phyloP scores from a whole-genome alignment of 192 early-diverging fungal species.

The Tieghemiomyces parasiticus region DNA sequence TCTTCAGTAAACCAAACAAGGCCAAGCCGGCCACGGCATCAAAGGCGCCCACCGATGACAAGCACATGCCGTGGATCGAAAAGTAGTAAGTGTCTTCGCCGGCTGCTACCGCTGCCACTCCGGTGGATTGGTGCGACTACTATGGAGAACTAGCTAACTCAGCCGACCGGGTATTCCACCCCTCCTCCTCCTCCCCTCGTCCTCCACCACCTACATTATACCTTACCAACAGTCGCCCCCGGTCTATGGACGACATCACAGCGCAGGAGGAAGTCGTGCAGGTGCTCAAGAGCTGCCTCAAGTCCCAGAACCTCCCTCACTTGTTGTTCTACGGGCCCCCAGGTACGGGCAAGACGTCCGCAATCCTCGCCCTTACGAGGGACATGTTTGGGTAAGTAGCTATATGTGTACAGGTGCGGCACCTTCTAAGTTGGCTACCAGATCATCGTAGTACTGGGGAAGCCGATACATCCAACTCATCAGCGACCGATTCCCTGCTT shows the following conservation, averaged over 20 bases:
- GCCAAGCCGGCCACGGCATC: conserved; percentile 2
- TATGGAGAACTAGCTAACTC: neutral
- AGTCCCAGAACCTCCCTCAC: conserved; percentile 87
- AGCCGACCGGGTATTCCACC: neutral
- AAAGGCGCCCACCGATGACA: neutral
- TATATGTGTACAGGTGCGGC: too few relatives aligned
- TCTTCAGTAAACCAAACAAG: conserved; percentile 1
- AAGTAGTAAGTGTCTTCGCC: conserved; percentile 50
- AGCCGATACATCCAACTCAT: too few relatives aligned
- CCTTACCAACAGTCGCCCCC: conserved; percentile 49
- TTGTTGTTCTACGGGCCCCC: conserved; percentile 95
- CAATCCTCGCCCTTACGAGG: conserved; percentile 78
- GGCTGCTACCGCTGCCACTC: neutral
- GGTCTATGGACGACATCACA: conserved; percentile 68
- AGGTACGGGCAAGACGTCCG: conserved; percentile 94
- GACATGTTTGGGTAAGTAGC: conserved; percentile 64
- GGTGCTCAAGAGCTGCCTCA: conserved; percentile 69
- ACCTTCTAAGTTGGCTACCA: too few relatives aligned
- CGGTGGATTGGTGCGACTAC: neutral
- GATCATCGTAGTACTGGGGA: too few relatives aligned
- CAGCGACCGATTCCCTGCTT: too few relatives aligned
- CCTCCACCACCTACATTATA: neutral
- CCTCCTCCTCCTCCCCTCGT: neutral
- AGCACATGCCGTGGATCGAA: conserved; percentile 69
- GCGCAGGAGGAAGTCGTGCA: conserved; percentile 81